Base-by-base conservation (phyloP, 176 grass and related monocot genomes). In the Avena sativa region DNA sequence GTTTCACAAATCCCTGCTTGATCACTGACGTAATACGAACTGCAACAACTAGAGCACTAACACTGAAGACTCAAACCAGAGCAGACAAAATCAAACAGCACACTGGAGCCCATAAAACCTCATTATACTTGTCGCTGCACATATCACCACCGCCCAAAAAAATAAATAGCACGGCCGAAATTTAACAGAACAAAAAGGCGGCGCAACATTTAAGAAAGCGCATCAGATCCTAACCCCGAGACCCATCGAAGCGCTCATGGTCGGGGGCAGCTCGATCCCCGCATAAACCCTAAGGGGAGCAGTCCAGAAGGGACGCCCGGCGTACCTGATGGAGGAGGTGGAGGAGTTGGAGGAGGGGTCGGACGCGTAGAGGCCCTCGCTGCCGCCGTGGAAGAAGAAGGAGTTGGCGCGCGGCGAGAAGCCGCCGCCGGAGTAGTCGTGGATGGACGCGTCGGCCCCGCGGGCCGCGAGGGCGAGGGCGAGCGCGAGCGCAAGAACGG, bases 311-410 rank as follows among this genome's bases (percentile, higher is more conserved):
- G 2, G 52, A 17, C 38, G 26, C 64, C 47, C 6, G 30, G 25
- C 59, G 84, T 74, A 99, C 97, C 89, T 90, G 80, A 99, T 91
- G 89, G 93, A 96, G 56, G 97, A 98, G 10, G 91, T 79, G 30
- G 91, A 88, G 25, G 90, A 80, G 38, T 87, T 93, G 46, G 90
- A 86, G 12, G 88, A 79, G 38, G 80, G 65, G 40, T 86, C 83
- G 51, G 93, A 96, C 64, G 97, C 94, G 83, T 96, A 94, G 78
- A 99, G 92, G 43, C 94, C 97, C 94, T 99, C 97, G 86, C 97
- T 99, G 16, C 97, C 97, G 66, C 92, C 97, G 84, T 99, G 97
- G 89, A 99, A 96, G 83, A 99, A 99, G 92, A 93, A 99, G 50
- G 97, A 99, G 84, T 99, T 99, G 59, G 94, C 90, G 81, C 94